These are phyloP conservation scores for Chloris gayana DNA, from an alignment of 176 grass and related monocot genomes.

Conservation along the genomic window DNA sequence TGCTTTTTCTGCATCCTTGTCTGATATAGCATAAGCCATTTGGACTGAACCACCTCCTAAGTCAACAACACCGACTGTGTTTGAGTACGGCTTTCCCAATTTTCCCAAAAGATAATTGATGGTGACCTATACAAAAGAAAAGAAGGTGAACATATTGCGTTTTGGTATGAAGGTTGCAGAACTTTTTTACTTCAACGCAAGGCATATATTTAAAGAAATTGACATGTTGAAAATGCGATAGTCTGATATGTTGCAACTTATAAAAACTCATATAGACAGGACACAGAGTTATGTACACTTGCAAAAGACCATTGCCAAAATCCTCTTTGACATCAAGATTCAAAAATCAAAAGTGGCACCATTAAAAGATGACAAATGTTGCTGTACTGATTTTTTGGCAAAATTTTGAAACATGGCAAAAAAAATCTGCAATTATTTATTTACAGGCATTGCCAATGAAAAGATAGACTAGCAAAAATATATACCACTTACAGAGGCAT, in stretches of 20 bases:
- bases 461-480: neutral
- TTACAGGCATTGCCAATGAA: slow-evolving; percentile 9
- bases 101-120: slow-evolving; percentile 89
- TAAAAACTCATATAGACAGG: neutral
- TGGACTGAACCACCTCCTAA: slow-evolving; percentile 98
- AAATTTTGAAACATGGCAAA: neutral
- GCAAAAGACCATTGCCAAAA: neutral
- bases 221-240: no score
- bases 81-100: slow-evolving; percentile 79
- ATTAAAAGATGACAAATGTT: neutral
- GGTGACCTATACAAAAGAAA: slow-evolving; percentile 66
- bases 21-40: slow-evolving; percentile 99
- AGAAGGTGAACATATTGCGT: slow-evolving; percentile 21
- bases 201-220: neutral
- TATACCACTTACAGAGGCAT: slow-evolving; percentile 17
- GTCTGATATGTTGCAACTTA: neutral
- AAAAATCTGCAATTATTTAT: neutral
- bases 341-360: neutral
- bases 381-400: neutral
- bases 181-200: slow-evolving; percentile 25
- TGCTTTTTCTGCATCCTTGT: slow-evolving; percentile 82
- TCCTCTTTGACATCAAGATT: neutral
- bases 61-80: slow-evolving; percentile 97
- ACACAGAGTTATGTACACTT: neutral
- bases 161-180: slow-evolving; percentile 23